Conservation (phyloP, 2,329 filamentous ascomycete species). For the Fusarium sp. region DNA sequence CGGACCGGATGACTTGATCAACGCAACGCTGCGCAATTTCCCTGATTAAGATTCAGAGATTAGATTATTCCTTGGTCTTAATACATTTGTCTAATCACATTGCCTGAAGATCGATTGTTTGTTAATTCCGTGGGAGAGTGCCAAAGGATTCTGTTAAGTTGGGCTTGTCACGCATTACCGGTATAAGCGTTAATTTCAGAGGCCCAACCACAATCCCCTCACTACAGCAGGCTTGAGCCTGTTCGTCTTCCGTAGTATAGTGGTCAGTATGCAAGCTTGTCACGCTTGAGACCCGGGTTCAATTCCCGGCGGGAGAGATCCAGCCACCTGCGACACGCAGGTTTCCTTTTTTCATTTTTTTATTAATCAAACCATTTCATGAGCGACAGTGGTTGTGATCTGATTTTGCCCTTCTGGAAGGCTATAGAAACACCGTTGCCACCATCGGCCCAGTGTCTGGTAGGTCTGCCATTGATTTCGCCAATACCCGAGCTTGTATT, state of each 20-base stretch:
- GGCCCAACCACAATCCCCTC: neutral
- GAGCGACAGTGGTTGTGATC: too few relatives aligned
- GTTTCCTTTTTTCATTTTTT: neutral
- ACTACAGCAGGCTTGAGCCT: slow-evolving; percentile 11
- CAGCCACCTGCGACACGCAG: slow-evolving; percentile 14
- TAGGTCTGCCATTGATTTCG: fast-evolving
- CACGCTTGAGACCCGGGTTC: neutral
- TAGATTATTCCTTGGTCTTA: fast-evolving
- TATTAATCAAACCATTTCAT: too few relatives aligned
- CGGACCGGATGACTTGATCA: neutral
- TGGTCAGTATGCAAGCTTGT: neutral
- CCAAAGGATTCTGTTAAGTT: fast-evolving
- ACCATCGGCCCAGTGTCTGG: neutral
- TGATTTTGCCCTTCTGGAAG: too few relatives aligned
- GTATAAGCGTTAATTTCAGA: fast-evolving
- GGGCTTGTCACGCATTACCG: fast-evolving
- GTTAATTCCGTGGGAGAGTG: neutral
- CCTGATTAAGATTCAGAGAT: fast-evolving
- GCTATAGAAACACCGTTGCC: too few relatives aligned
- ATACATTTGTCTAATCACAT: fast-evolving
- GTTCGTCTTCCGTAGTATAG: slow-evolving; percentile 21
- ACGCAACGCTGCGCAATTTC: slow-evolving; percentile 10
- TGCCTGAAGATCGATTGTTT: fast-evolving
- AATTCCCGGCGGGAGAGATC: slow-evolving; percentile 14
- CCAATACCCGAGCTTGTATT: neutral